Base-by-base conservation (phyloP, 108 stramenopile species). In the Schizochytrium sp. region DNA sequence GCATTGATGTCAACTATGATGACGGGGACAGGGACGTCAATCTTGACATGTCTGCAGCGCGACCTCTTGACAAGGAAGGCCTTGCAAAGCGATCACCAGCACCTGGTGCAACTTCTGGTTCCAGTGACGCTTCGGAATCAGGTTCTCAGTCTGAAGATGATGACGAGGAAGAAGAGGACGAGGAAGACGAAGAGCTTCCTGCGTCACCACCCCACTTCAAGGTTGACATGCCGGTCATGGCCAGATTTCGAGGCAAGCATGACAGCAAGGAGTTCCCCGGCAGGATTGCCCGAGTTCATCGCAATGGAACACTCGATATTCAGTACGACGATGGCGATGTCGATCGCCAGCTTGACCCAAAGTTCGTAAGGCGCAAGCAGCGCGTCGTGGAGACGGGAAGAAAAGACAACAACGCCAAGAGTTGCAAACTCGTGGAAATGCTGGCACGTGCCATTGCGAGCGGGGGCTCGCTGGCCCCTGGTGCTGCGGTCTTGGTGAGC, bases 281-380 rank as follows among this genome's bases (percentile, higher is more conserved):
- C 43, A 88, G 5, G 45, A 58, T 90, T 0, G 71, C 72, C 2
- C 59, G 72, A 4, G 60, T 60, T 10, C 59, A 83, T 45, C 44
- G 55, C 23, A 43, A 90, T 63, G 90, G 90, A 47, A 90, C 87
- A 43, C 34, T 58, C 1, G 90, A 90, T 41, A 88, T 90, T 45
- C 18, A 72, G 0, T 90, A 90, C 60, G 90, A 90, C 43, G 90
- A 90, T 44, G 90, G 90, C 8, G 90, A 90, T 41, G 72, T 47
- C 57, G 90, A 90, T 58, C 58, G 41, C 21, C n/a, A 59, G 0
- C 21, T 88, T n/a, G 59, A 88, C 16, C 87, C 87, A 29, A 21
- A 8, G 5, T 88, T 88, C 44, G 87, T 88, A 57, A 8, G 55
- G 55, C 55, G 16, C 16, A 57, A 57, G 55, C 14, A 8, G 1